A percentile compares a stretch with the other conserved stretches of the same genome.
Evolutionary conservation across 768 basidiomycete genomes (phyloP).

Genomic region (Paxillus ammoniavirescens): DNA sequence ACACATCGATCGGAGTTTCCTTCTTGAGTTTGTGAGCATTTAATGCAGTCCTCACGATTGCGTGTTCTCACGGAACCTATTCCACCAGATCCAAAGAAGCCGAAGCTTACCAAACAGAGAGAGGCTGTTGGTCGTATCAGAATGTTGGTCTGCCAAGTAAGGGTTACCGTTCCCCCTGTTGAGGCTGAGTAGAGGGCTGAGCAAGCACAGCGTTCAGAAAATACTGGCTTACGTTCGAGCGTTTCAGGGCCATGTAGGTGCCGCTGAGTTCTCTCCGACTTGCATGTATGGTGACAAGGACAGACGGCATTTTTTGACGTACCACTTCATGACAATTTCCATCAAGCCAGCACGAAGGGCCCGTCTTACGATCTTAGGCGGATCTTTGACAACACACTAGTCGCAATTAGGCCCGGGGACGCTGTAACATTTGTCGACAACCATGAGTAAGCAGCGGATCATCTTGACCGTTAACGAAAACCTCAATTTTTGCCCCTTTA

Average conservation of each 20-base stretch:
- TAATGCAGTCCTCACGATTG: neutral
- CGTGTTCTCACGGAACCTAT: neutral
- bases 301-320: conserved; percentile 92
- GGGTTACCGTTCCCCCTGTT: conserved; percentile 15
- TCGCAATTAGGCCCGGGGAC: conserved; percentile 67
- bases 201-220: conserved; percentile 38
- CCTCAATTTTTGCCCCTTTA: neutral
- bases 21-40: conserved; percentile 62
- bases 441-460: conserved; percentile 62
- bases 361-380: conserved; percentile 71
- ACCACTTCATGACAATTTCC: conserved; percentile 82
- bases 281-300: neutral
- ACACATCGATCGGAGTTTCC: conserved; percentile 74
- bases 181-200: neutral
- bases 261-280: neutral
- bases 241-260: conserved; percentile 62
- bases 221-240: conserved; percentile 58
- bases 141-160: conserved; percentile 80
- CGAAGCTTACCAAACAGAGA: conserved; percentile 44
- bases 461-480: neutral
- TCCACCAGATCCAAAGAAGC: conserved; percentile 48
- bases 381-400: conserved; percentile 69
- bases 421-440: conserved; percentile 92
- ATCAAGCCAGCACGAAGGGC: conserved; percentile 68
- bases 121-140: conserved; percentile 67